Base-by-base conservation (phyloP, 352 stramenopile species). In the Globisporangium apiculatum region DNA sequence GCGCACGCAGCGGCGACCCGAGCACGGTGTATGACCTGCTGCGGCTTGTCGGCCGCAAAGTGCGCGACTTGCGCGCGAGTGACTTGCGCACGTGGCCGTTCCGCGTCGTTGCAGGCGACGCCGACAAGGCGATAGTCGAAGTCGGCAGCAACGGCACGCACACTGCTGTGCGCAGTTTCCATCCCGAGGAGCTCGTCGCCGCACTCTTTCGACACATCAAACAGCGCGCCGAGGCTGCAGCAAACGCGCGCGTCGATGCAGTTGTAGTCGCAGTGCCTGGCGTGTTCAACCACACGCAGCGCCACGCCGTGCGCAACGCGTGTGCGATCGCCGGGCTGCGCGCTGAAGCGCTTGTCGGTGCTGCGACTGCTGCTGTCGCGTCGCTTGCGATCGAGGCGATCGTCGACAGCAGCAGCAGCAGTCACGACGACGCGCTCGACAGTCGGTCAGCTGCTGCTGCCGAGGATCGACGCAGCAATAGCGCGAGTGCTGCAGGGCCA, bases 171-270 rank as follows among this genome's bases (percentile, higher is more conserved):
- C 51, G 55, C 38, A 51, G 51, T 8, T 53, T 58, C 18, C 69
- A 68, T 12, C 75, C 75, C 0, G 75, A 85, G 48, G 71, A 85
- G 62, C 24, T 85, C n/a, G 52, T 70, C 24, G 73, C 73, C 4
- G 66, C 77, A 17, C 54, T 81, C 18, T 51, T 85, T 15, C 60
- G 54, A 0, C 65, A 58, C n/a, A 66, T 85, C 41, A 76, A 79
- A 24, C 54, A 74, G 14, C 57, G 60, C 11, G 67, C 63, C 1
- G 66, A 85, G 42, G n/a, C 45, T 3, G 67, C 68, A 8, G 64
- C 53, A 5, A 41, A 54, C 4, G 61, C 57, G 12, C 12, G 18
- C 2, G 57, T 81, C 15, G 48, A 60, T 8, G 48, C 60, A 0
- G 62, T 59, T 1, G 65, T 72, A 4, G 38, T 85, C 1, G 74